Conservation (phyloP, 768 basidiomycete genomes). For the Boletellus emodensis region DNA sequence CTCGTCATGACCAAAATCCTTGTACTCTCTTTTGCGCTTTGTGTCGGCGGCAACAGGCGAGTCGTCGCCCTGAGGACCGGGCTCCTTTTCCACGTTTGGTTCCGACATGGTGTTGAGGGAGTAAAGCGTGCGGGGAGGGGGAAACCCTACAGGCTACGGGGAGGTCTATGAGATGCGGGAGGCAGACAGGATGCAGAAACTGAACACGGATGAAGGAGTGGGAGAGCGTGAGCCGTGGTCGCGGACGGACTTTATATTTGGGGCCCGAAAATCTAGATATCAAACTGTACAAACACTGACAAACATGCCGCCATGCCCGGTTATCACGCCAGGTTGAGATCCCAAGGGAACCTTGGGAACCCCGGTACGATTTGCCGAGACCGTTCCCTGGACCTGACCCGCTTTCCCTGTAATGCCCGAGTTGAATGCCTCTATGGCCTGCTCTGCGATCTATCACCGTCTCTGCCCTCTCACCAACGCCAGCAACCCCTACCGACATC, state of each 20-base stretch:
- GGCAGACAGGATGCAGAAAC: slow-evolving; percentile 5
- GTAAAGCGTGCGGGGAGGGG: slow-evolving; percentile 1
- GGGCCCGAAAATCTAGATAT: slow-evolving; percentile 24
- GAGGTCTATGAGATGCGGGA: slow-evolving; percentile 18
- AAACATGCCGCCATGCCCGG: slow-evolving; percentile 20
- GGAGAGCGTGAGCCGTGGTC: slow-evolving; percentile 27
- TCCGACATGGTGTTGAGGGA: slow-evolving; percentile 26
- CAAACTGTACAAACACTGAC: slow-evolving; percentile 21
- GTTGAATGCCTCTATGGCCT: neutral
- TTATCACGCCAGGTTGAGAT: slow-evolving; percentile 22
- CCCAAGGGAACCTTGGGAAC: slow-evolving; percentile 23
- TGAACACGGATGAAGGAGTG: slow-evolving; percentile 27
- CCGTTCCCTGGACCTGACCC: slow-evolving; percentile 8
- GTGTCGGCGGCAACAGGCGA: slow-evolving; percentile 32
- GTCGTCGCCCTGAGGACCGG: slow-evolving; percentile 53
- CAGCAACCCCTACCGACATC: no score
- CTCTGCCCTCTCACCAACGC: neutral
- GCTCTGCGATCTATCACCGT: slow-evolving; percentile 15
- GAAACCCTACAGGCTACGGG: slow-evolving; percentile 25
- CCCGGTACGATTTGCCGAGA: slow-evolving; percentile 21
- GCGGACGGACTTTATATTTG: slow-evolving; percentile 35
- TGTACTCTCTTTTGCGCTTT: slow-evolving; percentile 79
- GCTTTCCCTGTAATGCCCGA: slow-evolving; percentile 16
- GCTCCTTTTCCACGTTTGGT: slow-evolving; percentile 60
- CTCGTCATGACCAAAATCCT: slow-evolving; percentile 76